Evolutionary conservation across 805 yeast genomes (phyloP), one percentile per base, ranked within the genome.

Genomic region (Ogataea saltuana): DNA sequence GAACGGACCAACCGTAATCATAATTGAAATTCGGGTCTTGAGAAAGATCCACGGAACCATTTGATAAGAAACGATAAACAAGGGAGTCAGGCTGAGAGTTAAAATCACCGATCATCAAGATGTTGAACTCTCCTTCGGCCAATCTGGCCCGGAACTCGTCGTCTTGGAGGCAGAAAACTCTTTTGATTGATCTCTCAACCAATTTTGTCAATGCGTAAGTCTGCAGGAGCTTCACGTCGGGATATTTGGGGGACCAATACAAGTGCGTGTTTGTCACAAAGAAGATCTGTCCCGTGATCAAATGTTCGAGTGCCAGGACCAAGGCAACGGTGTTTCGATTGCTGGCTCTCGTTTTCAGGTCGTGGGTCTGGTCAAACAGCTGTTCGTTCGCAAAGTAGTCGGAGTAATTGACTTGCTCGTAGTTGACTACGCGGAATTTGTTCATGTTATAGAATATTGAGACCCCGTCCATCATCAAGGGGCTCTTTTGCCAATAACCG

Each of bases 181-280:
- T 40, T 43, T 65, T 49, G 44, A 62, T 52, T 47, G 67, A 48
- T 49, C 62, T 40, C 33, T 45, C 44, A 1, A 71, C 29, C 4
- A 64, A 48, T 21, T 60, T 56, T 50, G 74, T 63, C 4, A 77
- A 57, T 7, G 76, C 60, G 59, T 74, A 70, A 12, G 78, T 67
- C 52, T 80, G 85, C 32, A 77, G 54, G 6, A 78, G 61, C 51
- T 77, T 79, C 16, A 80, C 80, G 50, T 78, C 81, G 36, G 73
- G 70, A 39, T 65, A 72, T 48, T 74, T 72, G 1, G 71, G 71
- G 10, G 67, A 63, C 85, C 85, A 80, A 53, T 80, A 80, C 8
- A 80, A 60, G 56, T 80, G 85, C 0, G 85, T 80, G 48, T 78
- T 80, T n/a, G 80, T 64, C 2, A 78, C 68, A 29, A 76, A 72